Evolutionary conservation across 805 yeast species (phyloP).

Genomic region (Yamadazyma sp.): DNA sequence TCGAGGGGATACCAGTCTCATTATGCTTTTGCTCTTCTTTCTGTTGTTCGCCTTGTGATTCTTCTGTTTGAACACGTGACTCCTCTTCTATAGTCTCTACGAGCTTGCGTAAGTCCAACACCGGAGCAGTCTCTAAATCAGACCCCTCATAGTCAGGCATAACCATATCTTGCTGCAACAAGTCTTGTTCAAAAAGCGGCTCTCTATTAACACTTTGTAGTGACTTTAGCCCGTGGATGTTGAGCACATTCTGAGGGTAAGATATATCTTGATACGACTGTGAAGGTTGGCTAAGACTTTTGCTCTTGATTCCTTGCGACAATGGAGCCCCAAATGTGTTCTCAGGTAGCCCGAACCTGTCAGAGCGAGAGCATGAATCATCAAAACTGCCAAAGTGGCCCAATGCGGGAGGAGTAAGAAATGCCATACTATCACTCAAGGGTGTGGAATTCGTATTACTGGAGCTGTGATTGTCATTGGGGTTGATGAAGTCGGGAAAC

Average conservation of each 20-base stretch:
- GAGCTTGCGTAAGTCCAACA: background rate
- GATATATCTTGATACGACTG: background rate
- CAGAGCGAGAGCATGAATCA: background rate
- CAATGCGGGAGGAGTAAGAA: background rate
- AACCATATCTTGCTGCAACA: background rate
- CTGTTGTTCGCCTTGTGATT: background rate
- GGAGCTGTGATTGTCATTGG: background rate
- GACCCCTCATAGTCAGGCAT: too few relatives aligned
- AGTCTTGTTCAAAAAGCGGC: too few relatives aligned
- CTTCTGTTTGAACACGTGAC: conserved; percentile 1
- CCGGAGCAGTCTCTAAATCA: too few relatives aligned
- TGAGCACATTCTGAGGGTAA: background rate
- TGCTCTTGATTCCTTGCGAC: background rate
- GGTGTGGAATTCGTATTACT: background rate
- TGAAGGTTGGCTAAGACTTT: conserved; percentile 6
- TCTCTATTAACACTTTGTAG: background rate
- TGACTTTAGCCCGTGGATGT: too few relatives aligned
- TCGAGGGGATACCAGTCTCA: background rate
- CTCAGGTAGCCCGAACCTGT: background rate
- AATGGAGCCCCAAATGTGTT: conserved; percentile 3
- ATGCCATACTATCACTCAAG: background rate
- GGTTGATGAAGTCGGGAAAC: conserved; percentile 9
- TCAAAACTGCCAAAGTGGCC: conserved; percentile 7
- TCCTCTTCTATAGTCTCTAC: conserved; percentile 5
- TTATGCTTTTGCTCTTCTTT: background rate